These are phyloP conservation scores for Nigrospora osmanthi DNA, from an alignment of 2,329 filamentous ascomycete species.

Conservation along the genomic window DNA sequence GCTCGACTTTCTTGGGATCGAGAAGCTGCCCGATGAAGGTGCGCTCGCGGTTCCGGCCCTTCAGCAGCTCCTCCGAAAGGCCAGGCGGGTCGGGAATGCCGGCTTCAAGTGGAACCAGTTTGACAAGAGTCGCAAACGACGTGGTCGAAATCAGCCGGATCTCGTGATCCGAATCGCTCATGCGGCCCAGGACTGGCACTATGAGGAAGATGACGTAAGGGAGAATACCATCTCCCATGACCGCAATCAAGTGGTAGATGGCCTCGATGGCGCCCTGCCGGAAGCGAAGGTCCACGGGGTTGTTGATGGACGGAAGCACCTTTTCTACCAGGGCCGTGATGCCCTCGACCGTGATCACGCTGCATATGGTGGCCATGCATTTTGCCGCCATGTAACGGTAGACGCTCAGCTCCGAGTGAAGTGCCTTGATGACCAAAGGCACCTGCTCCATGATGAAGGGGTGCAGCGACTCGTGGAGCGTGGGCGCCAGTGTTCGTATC, in stretches of 20 bases:
- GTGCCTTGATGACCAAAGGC: conserved; percentile 76
- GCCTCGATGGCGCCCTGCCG: conserved; percentile 92
- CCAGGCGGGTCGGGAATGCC: conserved; percentile 96
- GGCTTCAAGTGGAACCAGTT: conserved; percentile 91
- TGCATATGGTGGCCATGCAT: conserved; percentile 94
- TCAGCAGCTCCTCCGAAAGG: conserved; percentile 77
- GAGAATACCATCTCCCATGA: conserved; percentile 93
- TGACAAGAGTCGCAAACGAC: conserved; percentile 93
- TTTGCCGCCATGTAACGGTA: conserved; percentile 96
- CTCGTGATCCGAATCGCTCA: conserved; percentile 98
- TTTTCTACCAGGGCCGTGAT: conserved; percentile 95
- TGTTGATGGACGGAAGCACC: conserved; percentile 85
- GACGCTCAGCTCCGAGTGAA: conserved; percentile 83
- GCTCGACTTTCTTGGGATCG: conserved; percentile 92
- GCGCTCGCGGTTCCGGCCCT: conserved; percentile 85
- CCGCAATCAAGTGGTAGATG: conserved; percentile 93
- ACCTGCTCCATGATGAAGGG: conserved; percentile 76
- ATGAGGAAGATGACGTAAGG: conserved; percentile 99
- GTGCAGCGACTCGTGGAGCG: conserved; percentile 67
- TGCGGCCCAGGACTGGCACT: conserved; percentile 89
- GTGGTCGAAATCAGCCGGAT: conserved; percentile 91
- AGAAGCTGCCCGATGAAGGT: conserved; percentile 96
- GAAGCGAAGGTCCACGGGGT: conserved; percentile 78
- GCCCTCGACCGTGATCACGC: conserved; percentile 86
- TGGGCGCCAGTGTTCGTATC: conserved; percentile 88